phyloP scores from a whole-genome alignment of 257 asterid genomes.

The Fraxinus cuspidata region DNA sequence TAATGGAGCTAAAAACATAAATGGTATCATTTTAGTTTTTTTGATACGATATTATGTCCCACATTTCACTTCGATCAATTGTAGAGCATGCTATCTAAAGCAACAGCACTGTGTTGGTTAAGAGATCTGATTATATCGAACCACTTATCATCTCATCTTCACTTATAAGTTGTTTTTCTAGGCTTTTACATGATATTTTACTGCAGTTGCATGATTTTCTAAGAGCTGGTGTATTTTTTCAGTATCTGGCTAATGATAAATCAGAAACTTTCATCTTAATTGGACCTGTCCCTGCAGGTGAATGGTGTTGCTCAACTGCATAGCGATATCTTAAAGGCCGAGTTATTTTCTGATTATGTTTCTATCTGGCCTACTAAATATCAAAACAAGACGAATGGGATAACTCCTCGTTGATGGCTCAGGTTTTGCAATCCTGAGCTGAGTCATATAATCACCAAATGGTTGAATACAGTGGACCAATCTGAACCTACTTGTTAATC shows the following conservation, averaged over 20 bases:
- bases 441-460: constrained; percentile 84
- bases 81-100: constrained; percentile 8
- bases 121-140: constrained; percentile 19
- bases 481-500: constrained; percentile 75
- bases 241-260: not conserved
- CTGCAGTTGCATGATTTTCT: not conserved
- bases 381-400: constrained; percentile 97
- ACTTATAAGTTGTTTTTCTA: constrained; percentile 6
- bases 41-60: not conserved
- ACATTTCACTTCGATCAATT: not conserved
- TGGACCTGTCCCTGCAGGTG: constrained; percentile 56
- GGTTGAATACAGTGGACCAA: constrained; percentile 88
- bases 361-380: constrained; percentile 92
- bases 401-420: constrained; percentile 98
- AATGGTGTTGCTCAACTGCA: constrained; percentile 98
- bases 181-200: too few species aligned
- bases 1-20: not conserved
- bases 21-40: not conserved
- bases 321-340: constrained; percentile 84
- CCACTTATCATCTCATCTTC: not conserved
- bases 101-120: constrained; percentile 5
- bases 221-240: not conserved
- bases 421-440: constrained; percentile 91
- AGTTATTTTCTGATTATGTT: constrained; percentile 87
- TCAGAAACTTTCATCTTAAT: constrained; percentile 23